Conservation (phyloP, 1,284 basidiomycete species). For the Termitomyces sp. region DNA sequence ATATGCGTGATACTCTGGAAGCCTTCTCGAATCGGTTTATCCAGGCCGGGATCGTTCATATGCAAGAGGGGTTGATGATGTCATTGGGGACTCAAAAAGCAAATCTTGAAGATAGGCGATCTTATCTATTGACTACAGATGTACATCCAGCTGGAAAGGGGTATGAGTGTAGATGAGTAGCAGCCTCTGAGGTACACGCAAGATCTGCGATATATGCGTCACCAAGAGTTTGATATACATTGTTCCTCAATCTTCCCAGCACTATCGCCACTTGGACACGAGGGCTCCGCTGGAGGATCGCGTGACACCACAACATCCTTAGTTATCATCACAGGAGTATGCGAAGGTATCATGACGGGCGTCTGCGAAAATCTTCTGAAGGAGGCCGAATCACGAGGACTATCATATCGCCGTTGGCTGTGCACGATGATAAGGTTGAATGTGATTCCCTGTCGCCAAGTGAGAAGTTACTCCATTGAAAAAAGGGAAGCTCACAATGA, state of each 20-base stretch:
- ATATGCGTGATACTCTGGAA: not conserved
- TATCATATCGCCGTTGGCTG: constrained; percentile 6
- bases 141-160: not conserved
- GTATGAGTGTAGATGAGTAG: not conserved
- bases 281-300: not conserved
- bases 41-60: constrained; percentile 4
- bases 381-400: not conserved
- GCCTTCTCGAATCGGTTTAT: constrained; percentile 3
- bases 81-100: no score
- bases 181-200: not conserved
- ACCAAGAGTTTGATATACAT: not conserved
- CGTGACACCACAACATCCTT: constrained; percentile 8
- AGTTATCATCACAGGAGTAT: constrained; percentile 2
- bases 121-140: no score
- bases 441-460: constrained; percentile 11
- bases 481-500: constrained; percentile 9
- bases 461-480: not conserved
- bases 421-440: constrained; percentile 16
- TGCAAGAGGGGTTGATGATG: no score
- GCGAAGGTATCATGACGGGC: constrained; percentile 4
- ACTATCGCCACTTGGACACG: not conserved
- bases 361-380: constrained; percentile 1
- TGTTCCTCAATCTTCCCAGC: not conserved
- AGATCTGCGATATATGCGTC: not conserved
- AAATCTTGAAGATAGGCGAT: no score